These are phyloP conservation scores for Bacidia rubella DNA, from an alignment of 495 filamentous ascomycete species.

Conservation along the genomic window DNA sequence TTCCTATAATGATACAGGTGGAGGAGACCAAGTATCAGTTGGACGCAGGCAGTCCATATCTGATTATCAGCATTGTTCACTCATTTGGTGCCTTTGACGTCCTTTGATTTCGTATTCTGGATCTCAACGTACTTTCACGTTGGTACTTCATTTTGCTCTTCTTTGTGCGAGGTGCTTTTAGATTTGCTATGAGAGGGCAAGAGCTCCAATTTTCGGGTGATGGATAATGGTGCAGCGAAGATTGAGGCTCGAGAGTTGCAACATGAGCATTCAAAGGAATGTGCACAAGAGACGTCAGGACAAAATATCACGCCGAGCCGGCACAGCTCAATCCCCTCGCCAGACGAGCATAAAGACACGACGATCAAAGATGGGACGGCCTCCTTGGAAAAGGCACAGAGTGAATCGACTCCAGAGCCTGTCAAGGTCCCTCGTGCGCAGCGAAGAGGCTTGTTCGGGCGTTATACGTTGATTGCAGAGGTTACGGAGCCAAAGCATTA, in stretches of 20 bases:
- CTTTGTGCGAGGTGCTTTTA: no score
- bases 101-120: no score
- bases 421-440: constrained; percentile 48
- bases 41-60: no score
- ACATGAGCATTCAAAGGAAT: constrained; percentile 4
- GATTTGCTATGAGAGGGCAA: no score
- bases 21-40: no score
- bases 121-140: no score
- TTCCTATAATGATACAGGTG: not conserved
- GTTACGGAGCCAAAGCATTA: constrained; percentile 66
- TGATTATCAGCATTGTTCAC: no score
- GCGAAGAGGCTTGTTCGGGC: constrained; percentile 63
- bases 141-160: no score
- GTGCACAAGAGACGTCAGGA: not conserved
- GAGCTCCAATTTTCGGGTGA: no score
- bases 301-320: not conserved
- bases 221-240: constrained; percentile 7
- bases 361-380: not conserved
- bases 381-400: constrained; percentile 6
- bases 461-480: constrained; percentile 68
- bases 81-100: no score
- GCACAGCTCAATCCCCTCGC: not conserved
- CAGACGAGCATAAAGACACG: not conserved
- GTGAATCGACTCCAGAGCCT: constrained; percentile 11
- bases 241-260: constrained; percentile 7